These are phyloP conservation scores for Flaveria floridana DNA, from an alignment of 140 eudicot species.

Conservation along the genomic window DNA sequence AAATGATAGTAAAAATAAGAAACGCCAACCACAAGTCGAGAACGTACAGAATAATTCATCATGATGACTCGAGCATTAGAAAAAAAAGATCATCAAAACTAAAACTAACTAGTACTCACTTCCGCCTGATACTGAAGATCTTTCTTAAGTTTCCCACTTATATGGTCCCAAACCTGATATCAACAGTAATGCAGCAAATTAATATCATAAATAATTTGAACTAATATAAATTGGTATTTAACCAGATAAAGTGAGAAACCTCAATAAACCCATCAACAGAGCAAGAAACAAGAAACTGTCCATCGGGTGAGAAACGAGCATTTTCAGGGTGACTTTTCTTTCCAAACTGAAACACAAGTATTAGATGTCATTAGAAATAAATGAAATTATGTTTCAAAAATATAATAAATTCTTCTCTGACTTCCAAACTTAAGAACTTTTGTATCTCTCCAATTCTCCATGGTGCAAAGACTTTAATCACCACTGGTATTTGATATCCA, in stretches of 20 bases:
- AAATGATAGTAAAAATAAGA: neutral
- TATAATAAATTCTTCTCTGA: constrained; percentile 9
- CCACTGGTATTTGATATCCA: neutral
- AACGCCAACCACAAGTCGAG: neutral
- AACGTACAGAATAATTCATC: neutral
- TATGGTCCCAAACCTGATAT: constrained; percentile 90
- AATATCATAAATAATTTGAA: neutral
- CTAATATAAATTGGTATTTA: neutral
- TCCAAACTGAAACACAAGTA: constrained; percentile 70
- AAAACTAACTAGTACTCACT: constrained; percentile 46
- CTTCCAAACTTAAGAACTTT: neutral
- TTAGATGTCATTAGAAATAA: constrained; percentile 6
- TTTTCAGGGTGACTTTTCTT: constrained; percentile 92
- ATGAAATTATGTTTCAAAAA: neutral
- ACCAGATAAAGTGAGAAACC: constrained; percentile 39
- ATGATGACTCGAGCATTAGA: neutral
- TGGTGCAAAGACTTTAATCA: neutral
- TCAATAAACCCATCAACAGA: constrained; percentile 97
- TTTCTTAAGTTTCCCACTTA: constrained; percentile 93
- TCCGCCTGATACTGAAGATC: constrained; percentile 99
- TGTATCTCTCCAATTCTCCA: no score
- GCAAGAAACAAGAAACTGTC: constrained; percentile 96
- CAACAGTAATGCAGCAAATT: neutral
- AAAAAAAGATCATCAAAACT: neutral
- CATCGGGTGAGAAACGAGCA: constrained; percentile 94